Base-by-base conservation (phyloP, 352 stramenopile species). In the Globisporangium ultimum region DNA sequence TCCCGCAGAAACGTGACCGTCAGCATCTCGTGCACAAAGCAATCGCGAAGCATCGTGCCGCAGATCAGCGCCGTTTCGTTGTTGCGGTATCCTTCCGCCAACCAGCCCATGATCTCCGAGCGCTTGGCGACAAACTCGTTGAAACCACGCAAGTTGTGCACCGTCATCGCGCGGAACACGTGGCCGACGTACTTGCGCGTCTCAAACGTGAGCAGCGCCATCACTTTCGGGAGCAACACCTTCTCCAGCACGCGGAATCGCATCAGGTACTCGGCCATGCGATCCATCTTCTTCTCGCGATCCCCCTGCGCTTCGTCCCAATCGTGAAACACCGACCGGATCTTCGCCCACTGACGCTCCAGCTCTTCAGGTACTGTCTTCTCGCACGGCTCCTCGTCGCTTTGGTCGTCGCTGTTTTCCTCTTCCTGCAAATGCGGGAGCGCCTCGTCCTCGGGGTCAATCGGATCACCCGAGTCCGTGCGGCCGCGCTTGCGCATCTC, bases 151-250 rank as follows among this genome's bases (percentile, higher is more conserved):
- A 84, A 55, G 43, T 89, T 81, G 65, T 88, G 84, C 47, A 90
- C 73, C 14, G 79, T 89, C 68, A 94, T 79, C 10, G 80, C 82
- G 18, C 80, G 79, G 49, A 94, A 90, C 11, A 94, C 78, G 42
- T 86, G 76, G 41, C 73, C 76, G 21, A 94, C 75, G 47, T 89
- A 90, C 71, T 92, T 94, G 67, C 80, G 84, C 21, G 80, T 86
- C 70, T 94, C 80, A 51, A 94, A 94, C 43, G 82, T 90, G 45
- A 94, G 67, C 48, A 79, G 73, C 10, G 61, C 70, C 34, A 94
- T 62, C 50, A 94, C 77, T 49, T 88, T 87, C 11, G 84, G 84
- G 51, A 83, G 66, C 46, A 92, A 47, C 58, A 84, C 76, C 58
- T 89, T 88, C 63, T 92, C 82, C 12, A 92, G 58, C 59, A 91